Percentiles rank a stretch among this genome's conserved stretches.
These are phyloP conservation scores for Sarocladium strictum DNA, from an alignment of 2,329 filamentous ascomycete species.

Conservation along the genomic window DNA sequence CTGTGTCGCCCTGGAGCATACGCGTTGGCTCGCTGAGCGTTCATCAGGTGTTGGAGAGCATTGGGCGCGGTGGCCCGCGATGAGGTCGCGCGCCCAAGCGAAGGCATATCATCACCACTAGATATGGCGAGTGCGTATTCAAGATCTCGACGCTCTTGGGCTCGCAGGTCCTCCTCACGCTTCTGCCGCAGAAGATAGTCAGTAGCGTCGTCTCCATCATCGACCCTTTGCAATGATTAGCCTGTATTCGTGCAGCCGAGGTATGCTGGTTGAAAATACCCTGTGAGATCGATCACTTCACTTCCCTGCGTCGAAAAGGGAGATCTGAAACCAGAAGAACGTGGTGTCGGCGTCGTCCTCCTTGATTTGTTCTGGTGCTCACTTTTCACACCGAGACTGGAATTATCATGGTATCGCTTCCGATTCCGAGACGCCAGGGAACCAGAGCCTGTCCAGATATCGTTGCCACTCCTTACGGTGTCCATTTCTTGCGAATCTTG, in stretches of 20 bases:
- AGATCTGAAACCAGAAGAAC: conserved; percentile 1
- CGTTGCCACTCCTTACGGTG: neutral
- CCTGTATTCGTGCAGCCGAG: neutral
- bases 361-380: conserved; percentile 25
- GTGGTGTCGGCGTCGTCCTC: conserved; percentile 18
- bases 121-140: conserved; percentile 23
- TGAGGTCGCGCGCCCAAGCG: conserved; percentile 7
- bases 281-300: conserved; percentile 37
- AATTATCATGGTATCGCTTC: conserved; percentile 22
- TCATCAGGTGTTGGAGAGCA: conserved; percentile 24
- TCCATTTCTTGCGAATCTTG: neutral
- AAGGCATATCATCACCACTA: conserved; percentile 15
- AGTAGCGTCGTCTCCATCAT: neutral
- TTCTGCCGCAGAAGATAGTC: conserved; percentile 15
- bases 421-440: conserved; percentile 14
- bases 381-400: conserved; percentile 11
- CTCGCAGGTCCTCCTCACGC: neutral
- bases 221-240: neutral
- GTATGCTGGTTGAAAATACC: conserved; percentile 18
- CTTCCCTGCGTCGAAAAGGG: conserved; percentile 9
- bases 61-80: conserved; percentile 11
- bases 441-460: neutral
- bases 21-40: conserved; percentile 18
- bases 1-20: neutral
- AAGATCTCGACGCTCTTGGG: conserved; percentile 22